A percentile compares a stretch with the other conserved stretches of the same genome.
Evolutionary conservation across 495 filamentous ascomycete genomes (phyloP).

Genomic region (Extremus antarcticus): DNA sequence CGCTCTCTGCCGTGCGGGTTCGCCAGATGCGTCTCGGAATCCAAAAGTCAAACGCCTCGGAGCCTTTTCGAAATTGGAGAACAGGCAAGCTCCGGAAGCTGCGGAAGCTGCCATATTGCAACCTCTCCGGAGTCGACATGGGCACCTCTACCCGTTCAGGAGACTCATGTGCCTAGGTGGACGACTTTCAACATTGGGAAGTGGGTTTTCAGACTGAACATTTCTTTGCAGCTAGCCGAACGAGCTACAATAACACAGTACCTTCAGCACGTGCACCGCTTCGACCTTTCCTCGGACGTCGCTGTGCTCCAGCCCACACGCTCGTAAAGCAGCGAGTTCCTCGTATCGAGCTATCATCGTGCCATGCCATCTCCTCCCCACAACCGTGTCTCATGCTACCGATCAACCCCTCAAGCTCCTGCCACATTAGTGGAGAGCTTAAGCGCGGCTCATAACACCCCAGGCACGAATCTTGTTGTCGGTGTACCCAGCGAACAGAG

Average conservation of each 20-base stretch:
- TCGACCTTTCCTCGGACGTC: constrained; percentile 25
- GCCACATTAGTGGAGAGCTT: constrained; percentile 1
- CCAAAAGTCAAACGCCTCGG: no score
- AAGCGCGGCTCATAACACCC: constrained; percentile 75
- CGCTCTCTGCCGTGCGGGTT: no score
- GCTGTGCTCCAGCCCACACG: constrained; percentile 8
- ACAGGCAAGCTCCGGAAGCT: no score
- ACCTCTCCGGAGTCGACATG: no score
- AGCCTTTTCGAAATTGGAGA: no score
- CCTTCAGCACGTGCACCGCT: constrained; percentile 19
- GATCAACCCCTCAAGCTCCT: background rate
- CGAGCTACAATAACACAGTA: background rate
- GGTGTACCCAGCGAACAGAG: constrained; percentile 98
- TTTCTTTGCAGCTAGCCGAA: background rate
- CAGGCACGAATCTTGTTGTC: constrained; percentile 99
- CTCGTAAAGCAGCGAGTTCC: constrained; percentile 19
- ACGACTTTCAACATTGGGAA: no score
- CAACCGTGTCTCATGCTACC: background rate
- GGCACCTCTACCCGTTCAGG: no score
- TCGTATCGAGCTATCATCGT: constrained; percentile 23
- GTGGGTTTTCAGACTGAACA: background rate
- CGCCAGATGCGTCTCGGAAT: no score
- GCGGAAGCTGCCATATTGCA: no score
- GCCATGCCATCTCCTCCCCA: background rate
- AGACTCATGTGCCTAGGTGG: no score